Conservation (phyloP, 2,329 filamentous ascomycete genomes). For the Ophiostoma ulmi region DNA sequence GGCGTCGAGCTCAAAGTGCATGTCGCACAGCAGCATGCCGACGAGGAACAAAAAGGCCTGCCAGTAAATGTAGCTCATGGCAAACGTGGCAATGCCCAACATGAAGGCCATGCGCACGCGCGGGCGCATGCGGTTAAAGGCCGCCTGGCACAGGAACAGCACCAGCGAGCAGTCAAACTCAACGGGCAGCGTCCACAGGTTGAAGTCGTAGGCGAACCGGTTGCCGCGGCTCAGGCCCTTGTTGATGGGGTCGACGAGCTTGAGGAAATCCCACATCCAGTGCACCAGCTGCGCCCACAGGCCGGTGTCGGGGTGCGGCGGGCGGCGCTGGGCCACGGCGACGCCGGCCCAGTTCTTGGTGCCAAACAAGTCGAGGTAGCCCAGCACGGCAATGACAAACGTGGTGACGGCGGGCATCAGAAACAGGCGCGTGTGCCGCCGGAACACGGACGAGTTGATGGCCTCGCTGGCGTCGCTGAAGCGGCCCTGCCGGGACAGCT, state of each 20-base stretch:
- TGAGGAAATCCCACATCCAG: conserved; percentile 20
- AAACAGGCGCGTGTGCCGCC: conserved; percentile 28
- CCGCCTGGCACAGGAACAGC: conserved; percentile 35
- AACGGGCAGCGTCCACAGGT: conserved; percentile 38
- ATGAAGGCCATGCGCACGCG: conserved; percentile 25
- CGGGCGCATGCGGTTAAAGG: conserved; percentile 30
- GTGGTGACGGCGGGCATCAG: conserved; percentile 26
- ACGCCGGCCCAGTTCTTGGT: conserved; percentile 22
- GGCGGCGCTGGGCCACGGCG: conserved; percentile 22
- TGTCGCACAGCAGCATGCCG: conserved; percentile 35
- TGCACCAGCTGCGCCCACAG: conserved; percentile 21
- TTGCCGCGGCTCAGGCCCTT: conserved; percentile 25
- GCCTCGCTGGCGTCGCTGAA: conserved; percentile 26
- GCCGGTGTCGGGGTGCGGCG: conserved; percentile 16
- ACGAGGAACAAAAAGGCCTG: conserved; percentile 32
- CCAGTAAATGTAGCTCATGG: conserved; percentile 30
- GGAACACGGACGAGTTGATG: conserved; percentile 27
- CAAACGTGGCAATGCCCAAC: conserved; percentile 22
- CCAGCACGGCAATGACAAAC: conserved; percentile 21
- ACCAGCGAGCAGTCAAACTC: conserved; percentile 38
- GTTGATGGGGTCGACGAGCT: conserved; percentile 24
- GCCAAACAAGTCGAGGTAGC: conserved; percentile 24
- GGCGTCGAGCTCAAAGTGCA: conserved; percentile 28
- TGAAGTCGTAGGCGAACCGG: conserved; percentile 33
- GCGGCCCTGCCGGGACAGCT: conserved; percentile 26